Evolutionary conservation across 2,329 filamentous ascomycete species (phyloP), one percentile per base, ranked within the genome.

Genomic region (Cordyceps militaris): DNA sequence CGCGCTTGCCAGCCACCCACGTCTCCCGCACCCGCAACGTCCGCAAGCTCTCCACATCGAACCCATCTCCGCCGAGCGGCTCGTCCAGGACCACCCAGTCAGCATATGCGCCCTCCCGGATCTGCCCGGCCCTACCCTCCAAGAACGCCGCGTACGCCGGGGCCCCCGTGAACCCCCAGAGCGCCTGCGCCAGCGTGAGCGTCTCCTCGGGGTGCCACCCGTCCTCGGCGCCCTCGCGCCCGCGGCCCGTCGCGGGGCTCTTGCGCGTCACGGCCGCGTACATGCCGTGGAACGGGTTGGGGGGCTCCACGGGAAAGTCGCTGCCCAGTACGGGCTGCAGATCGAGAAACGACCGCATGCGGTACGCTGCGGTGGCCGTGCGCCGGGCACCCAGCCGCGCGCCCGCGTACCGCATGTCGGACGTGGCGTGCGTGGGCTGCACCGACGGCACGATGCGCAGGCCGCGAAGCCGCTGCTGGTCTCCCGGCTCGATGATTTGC

Each of bases 221-320:
- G 2, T 74, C 67, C 0, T 70, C 67, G 5, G 72, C 72, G n/a
- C 76, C 78, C 34, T 76, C 70, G 7, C 75, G 69, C 23, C 21
- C 79, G 1, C 70, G 72, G 0, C 79, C 81, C 0, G 83, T 83
- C 47, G 74, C 74, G 1, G 86, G 86, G 60, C 74, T 83, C 43
- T 78, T 78, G 57, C 86, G 75, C 13, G 84, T 79, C 2, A 87
- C 77, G 3, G 86, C 86, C 3, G 86, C 85, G 63, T 87, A 89
- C 40, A 89, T 82, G 19, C 86, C 86, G 57, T 85, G 79, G 61
- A 87, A 86, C 2, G 86, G 83, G 63, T 82, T 80, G 0, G 85
- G 79, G 2, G 85, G 86, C 66, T 89, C 86, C 8, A 89, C 86
- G 38, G 86, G 86, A 63, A 89, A 89, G 64, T 89, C 86, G 50